phyloP scores from a whole-genome alignment of 2,329 filamentous ascomycete species.

The Corinectria fuckeliana region DNA sequence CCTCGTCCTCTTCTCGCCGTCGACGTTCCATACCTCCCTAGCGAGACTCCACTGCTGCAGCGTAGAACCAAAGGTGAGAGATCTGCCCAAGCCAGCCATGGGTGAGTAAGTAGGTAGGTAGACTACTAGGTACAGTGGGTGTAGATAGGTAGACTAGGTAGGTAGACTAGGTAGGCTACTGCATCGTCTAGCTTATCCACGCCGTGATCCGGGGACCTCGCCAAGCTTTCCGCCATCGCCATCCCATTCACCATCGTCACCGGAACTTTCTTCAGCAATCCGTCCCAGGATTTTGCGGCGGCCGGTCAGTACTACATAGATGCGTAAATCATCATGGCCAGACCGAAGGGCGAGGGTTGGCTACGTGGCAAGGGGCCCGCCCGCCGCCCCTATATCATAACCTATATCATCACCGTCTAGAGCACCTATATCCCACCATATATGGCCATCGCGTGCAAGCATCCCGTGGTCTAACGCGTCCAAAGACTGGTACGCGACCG shows the following conservation, averaged over 20 bases:
- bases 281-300: not conserved
- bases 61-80: not conserved
- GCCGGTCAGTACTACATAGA: too few species aligned
- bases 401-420: conserved; percentile 17
- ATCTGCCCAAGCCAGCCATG: conserved; percentile 3
- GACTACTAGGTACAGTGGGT: too few species aligned
- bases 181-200: too few species aligned
- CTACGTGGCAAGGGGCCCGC: conserved; percentile 17
- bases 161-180: too few species aligned
- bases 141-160: too few species aligned
- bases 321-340: conserved; percentile 5
- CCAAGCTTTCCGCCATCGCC: too few species aligned
- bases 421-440: conserved; percentile 12
- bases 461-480: conserved; percentile 5
- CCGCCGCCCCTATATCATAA: too few species aligned
- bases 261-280: not conserved
- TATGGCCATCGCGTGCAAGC: conserved; percentile 11
- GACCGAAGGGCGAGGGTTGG: not conserved
- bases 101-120: too few species aligned
- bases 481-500: not conserved
- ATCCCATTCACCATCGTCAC: too few species aligned
- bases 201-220: too few species aligned
- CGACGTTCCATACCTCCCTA: conserved; percentile 14
- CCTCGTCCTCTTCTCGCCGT: conserved; percentile 2
- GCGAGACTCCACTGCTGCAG: not conserved